Conservation (phyloP, 164 flowering plant species). For the Aristolochia contorta region DNA sequence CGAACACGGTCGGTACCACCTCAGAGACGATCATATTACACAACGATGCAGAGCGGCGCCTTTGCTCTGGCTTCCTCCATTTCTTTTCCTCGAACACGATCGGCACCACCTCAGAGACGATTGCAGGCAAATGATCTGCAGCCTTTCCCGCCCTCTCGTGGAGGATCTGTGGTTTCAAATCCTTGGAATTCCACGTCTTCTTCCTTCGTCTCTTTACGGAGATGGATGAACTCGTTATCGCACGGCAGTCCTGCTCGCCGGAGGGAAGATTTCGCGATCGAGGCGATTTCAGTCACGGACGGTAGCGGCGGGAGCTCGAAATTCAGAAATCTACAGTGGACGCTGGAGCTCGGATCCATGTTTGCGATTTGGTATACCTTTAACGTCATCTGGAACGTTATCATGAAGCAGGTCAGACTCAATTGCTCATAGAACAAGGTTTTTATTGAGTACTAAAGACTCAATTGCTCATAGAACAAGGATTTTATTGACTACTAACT, state of each 20-base stretch:
- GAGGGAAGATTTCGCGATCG: constrained; percentile 17
- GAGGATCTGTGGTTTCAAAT: constrained; percentile 3
- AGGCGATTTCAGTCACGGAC: constrained; percentile 36
- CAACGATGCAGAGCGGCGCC: constrained; percentile 43
- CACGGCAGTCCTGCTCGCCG: constrained; percentile 12
- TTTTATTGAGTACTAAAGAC: no score
- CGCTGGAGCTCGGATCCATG: constrained; percentile 48
- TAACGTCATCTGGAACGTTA: constrained; percentile 77
- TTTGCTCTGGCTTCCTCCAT: constrained; percentile 27
- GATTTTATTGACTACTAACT: no score
- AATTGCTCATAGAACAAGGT: no score
- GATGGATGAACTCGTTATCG: constrained; percentile 10
- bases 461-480: no score
- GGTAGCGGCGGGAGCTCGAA: constrained; percentile 27
- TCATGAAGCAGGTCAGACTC: constrained; percentile 71
- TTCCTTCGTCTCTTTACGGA: constrained; percentile 3
- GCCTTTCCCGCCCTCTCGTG: constrained; percentile 18
- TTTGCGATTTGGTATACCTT: constrained; percentile 72
- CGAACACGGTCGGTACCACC: constrained; percentile 8
- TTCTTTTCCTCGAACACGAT: constrained; percentile 17
- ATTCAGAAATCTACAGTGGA: constrained; percentile 18
- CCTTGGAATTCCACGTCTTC: constrained; percentile 3
- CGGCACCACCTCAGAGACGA: neutral
- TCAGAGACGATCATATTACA: neutral
- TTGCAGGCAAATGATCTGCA: no score